Evolutionary conservation across 2,329 filamentous ascomycete species (phyloP).

Genomic region (Aureobasidium subglaciale): DNA sequence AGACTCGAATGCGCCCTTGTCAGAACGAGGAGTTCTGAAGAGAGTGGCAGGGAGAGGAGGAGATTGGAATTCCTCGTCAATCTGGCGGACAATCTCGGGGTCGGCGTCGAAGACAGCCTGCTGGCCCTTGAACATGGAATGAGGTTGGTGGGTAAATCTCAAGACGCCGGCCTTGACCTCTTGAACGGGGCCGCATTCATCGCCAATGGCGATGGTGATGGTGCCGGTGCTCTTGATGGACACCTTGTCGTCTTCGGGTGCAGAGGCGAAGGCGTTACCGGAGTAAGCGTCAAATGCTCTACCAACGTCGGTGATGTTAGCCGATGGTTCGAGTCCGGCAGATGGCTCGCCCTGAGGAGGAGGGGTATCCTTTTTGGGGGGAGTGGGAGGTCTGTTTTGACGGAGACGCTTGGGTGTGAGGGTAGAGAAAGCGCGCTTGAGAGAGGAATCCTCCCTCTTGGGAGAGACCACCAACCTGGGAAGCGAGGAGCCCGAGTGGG

Average conservation of each 20-base stretch:
- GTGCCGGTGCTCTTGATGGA: neutral
- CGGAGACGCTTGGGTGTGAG: neutral
- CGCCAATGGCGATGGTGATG: neutral
- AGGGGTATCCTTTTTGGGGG: slow-evolving; percentile 2
- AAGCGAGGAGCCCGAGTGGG: neutral
- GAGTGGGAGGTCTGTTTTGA: neutral
- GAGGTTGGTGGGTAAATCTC: neutral
- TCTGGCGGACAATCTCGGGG: neutral
- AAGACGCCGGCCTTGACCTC: neutral
- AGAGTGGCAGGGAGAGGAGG: neutral
- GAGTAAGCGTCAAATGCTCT: neutral
- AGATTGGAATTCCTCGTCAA: neutral
- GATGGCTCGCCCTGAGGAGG: neutral
- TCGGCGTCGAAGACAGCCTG: neutral
- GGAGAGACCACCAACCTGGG: neutral
- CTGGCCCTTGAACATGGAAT: neutral
- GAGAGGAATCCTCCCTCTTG: neutral
- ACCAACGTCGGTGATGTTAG: neutral
- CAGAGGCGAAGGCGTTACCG: neutral
- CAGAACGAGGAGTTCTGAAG: neutral
- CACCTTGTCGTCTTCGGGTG: neutral
- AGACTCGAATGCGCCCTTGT: neutral
- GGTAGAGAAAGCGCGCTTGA: neutral
- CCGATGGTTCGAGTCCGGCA: neutral
- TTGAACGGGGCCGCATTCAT: neutral